Evolutionary conservation across 139 green algal genomes (phyloP).

Genomic region (Raphidocelis subcapitata): DNA sequence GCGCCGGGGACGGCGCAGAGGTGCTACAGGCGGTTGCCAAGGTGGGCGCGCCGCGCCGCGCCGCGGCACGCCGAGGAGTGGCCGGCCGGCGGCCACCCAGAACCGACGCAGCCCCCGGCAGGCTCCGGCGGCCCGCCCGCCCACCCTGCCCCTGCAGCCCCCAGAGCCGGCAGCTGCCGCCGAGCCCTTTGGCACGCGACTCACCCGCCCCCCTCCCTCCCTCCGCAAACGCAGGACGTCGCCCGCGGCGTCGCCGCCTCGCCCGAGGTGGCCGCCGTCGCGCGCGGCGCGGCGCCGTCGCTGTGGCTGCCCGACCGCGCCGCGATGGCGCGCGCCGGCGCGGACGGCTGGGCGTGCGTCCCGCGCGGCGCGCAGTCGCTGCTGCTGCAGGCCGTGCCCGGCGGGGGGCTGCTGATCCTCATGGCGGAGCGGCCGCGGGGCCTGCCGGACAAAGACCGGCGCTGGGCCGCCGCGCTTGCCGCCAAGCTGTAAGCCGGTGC

Average conservation of each 20-base stretch:
- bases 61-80: neutral
- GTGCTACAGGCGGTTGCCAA: slow-evolving; percentile 10
- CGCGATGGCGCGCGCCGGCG: slow-evolving; percentile 21
- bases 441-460: slow-evolving; percentile 54
- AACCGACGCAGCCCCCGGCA: too few relatives aligned
- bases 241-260: too few relatives aligned
- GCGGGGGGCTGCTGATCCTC: slow-evolving; percentile 47
- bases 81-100: neutral
- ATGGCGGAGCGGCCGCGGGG: slow-evolving; percentile 58
- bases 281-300: neutral
- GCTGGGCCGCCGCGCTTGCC: slow-evolving; percentile 56
- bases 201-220: too few relatives aligned
- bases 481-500: slow-evolving; percentile 49
- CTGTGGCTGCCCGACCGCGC: slow-evolving; percentile 41
- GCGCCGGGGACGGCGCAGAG: neutral
- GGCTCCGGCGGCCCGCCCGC: too few relatives aligned
- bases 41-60: slow-evolving; percentile 15
- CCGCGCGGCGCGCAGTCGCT: slow-evolving; percentile 33
- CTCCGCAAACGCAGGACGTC: too few relatives aligned
- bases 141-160: too few relatives aligned
- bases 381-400: slow-evolving; percentile 29
- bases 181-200: too few relatives aligned
- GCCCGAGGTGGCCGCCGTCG: neutral
- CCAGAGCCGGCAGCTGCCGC: too few relatives aligned
- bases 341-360: slow-evolving; percentile 18